Evolutionary conservation across 768 basidiomycete genomes (phyloP).

Genomic region (Pleurotus tuber-regium): DNA sequence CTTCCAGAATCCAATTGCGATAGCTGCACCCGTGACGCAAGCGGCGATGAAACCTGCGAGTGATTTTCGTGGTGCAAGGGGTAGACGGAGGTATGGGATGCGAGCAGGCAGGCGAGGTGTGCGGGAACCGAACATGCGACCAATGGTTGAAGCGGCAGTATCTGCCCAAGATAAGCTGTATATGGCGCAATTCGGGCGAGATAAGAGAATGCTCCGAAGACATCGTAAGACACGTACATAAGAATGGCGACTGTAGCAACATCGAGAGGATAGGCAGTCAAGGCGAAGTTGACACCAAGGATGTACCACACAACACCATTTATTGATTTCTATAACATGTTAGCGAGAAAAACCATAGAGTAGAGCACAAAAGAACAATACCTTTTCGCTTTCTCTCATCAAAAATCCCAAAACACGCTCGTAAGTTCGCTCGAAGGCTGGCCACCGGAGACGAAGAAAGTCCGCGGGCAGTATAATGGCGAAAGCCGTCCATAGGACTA

Average conservation of each 20-base stretch:
- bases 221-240: slow-evolving; percentile 54
- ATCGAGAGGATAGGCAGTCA: slow-evolving; percentile 77
- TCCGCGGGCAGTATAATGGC: slow-evolving; percentile 73
- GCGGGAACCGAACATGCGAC: slow-evolving; percentile 74
- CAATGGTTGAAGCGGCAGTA: slow-evolving; percentile 89
- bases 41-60: slow-evolving; percentile 84
- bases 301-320: slow-evolving; percentile 95
- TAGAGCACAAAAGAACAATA: slow-evolving; percentile 27
- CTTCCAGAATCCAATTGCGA: slow-evolving; percentile 73
- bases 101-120: slow-evolving; percentile 46
- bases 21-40: slow-evolving; percentile 62
- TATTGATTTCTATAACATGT: slow-evolving; percentile 46
- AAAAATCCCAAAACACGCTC: slow-evolving; percentile 74
- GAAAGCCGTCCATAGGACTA: slow-evolving; percentile 63
- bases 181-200: slow-evolving; percentile 1
- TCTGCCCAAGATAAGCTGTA: slow-evolving; percentile 92
- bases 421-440: slow-evolving; percentile 65
- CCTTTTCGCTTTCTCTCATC: slow-evolving; percentile 89
- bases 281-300: slow-evolving; percentile 76
- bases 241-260: slow-evolving; percentile 88
- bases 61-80: slow-evolving; percentile 80
- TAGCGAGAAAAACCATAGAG: background rate
- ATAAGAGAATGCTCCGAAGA: background rate
- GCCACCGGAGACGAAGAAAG: slow-evolving; percentile 64
- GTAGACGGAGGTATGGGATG: slow-evolving; percentile 49